phyloP scores from a whole-genome alignment of 139 green algal species.

The Picochlorum costavermella region DNA sequence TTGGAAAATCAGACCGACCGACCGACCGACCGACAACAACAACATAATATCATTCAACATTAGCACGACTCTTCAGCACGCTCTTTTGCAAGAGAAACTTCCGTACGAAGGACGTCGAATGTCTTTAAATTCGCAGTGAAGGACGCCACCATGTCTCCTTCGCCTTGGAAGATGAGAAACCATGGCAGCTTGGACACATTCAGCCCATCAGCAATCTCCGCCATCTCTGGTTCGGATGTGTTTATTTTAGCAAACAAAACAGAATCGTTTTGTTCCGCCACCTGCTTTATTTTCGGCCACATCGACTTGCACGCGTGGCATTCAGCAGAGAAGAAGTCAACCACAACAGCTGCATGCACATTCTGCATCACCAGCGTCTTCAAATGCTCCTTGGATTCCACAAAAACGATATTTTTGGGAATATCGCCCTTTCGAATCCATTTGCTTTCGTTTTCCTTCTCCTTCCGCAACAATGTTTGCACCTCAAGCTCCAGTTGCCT shows the following conservation, averaged over 20 bases:
- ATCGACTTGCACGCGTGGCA: constrained; percentile 37
- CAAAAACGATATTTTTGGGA: constrained; percentile 19
- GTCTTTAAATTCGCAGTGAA: constrained; percentile 55
- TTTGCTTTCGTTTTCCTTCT: constrained; percentile 6
- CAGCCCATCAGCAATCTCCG: constrained; percentile 31
- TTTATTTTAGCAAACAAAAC: constrained; percentile 53
- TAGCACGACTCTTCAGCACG: constrained; percentile 12
- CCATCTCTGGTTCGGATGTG: constrained; percentile 24
- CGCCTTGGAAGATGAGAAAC: constrained; percentile 36
- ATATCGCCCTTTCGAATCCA: not conserved
- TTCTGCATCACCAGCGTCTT: constrained; percentile 11
- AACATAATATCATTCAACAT: too few relatives aligned
- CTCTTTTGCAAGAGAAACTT: constrained; percentile 35
- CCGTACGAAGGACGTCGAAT: constrained; percentile 33
- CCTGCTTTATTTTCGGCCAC: constrained; percentile 46
- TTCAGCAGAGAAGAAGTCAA: constrained; percentile 47
- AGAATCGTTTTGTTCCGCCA: constrained; percentile 41
- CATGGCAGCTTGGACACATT: constrained; percentile 41
- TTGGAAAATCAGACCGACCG: too few relatives aligned
- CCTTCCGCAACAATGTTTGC: constrained; percentile 5
- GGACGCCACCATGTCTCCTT: constrained; percentile 14
- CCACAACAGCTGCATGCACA: constrained; percentile 9
- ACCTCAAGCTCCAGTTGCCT: not conserved
- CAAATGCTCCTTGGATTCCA: constrained; percentile 7
- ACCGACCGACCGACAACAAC: too few relatives aligned